These are phyloP conservation scores for Trichoderma aggressivum DNA, from an alignment of 2,329 filamentous ascomycete genomes.

Conservation along the genomic window DNA sequence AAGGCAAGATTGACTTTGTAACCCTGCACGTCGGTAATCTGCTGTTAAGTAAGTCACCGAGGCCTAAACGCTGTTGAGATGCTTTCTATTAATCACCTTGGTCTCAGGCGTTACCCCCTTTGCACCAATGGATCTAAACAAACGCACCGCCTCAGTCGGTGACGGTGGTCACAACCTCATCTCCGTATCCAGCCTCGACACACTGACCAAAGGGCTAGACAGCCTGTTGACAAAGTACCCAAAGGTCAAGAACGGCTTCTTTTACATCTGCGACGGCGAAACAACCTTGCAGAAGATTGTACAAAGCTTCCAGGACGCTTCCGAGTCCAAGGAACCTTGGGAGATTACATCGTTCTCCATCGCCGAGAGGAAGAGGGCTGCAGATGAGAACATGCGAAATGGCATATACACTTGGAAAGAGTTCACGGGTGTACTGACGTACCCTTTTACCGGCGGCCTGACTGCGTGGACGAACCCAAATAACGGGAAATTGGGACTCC, in stretches of 20 bases:
- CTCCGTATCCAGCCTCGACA: constrained; percentile 1
- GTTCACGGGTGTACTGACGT: not conserved
- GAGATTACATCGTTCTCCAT: not conserved
- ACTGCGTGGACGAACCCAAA: constrained; percentile 1
- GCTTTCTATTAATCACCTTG: not conserved
- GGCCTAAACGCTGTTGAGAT: not conserved
- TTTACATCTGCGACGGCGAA: constrained; percentile 13
- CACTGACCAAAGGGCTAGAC: not conserved
- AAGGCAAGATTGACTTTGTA: constrained; percentile 10
- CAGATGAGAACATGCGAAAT: constrained; percentile 10
- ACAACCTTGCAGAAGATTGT: constrained; percentile 6
- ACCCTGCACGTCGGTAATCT: not conserved
- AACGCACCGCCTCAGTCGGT: not conserved
- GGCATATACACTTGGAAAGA: not conserved
- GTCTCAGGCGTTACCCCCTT: not conserved
- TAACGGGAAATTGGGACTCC: not conserved
- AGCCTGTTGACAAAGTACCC: not conserved
- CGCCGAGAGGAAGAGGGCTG: not conserved
- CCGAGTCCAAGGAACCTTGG: not conserved
- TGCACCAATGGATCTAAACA: not conserved
- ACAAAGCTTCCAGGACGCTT: constrained; percentile 1
- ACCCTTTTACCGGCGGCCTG: not conserved
- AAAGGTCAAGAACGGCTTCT: constrained; percentile 1
- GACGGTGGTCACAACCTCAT: constrained; percentile 4
- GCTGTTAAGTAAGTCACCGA: not conserved